Conservation (phyloP, 805 yeast species). For the Saccharomycopsis capsularis region DNA sequence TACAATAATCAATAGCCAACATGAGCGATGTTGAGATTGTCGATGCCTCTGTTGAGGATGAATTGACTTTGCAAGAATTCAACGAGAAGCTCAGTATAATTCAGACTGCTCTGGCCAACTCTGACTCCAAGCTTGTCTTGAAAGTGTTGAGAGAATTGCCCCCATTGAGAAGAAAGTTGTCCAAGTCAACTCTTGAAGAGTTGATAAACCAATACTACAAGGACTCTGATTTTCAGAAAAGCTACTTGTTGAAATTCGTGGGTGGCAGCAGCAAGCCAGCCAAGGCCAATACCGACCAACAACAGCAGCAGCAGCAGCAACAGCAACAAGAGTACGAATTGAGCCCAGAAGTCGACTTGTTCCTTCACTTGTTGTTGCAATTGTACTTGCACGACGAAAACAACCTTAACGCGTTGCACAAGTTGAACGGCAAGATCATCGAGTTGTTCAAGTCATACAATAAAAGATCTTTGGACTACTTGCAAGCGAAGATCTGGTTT, state of each 20-base stretch:
- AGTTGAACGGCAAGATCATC: constrained; percentile 47
- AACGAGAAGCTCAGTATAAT: constrained; percentile 12
- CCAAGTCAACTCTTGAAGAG: constrained; percentile 45
- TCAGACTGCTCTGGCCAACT: constrained; percentile 54
- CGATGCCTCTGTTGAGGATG: constrained; percentile 7
- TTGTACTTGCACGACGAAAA: constrained; percentile 63
- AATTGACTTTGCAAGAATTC: constrained; percentile 5
- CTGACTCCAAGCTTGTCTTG: constrained; percentile 83
- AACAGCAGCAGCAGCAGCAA: too few relatives aligned
- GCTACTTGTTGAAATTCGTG: constrained; percentile 36
- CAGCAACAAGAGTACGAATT: constrained; percentile 37
- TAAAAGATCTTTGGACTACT: constrained; percentile 75
- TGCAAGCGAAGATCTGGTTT: constrained; percentile 90
- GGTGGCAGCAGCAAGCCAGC: constrained; percentile 33
- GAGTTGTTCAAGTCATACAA: constrained; percentile 53
- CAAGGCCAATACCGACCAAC: constrained; percentile 23
- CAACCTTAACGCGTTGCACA: constrained; percentile 41
- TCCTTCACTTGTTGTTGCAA: constrained; percentile 71
- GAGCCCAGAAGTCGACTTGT: constrained; percentile 75
- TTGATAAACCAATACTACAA: constrained; percentile 55
- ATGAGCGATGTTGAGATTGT: constrained; percentile 5
- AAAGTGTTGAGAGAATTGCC: constrained; percentile 82
- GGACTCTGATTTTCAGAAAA: constrained; percentile 34
- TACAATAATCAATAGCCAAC: not conserved
- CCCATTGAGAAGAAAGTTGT: constrained; percentile 59